Base-by-base conservation (phyloP, 2,329 filamentous ascomycete species). In the Macrophomina pseudophaseolina region DNA sequence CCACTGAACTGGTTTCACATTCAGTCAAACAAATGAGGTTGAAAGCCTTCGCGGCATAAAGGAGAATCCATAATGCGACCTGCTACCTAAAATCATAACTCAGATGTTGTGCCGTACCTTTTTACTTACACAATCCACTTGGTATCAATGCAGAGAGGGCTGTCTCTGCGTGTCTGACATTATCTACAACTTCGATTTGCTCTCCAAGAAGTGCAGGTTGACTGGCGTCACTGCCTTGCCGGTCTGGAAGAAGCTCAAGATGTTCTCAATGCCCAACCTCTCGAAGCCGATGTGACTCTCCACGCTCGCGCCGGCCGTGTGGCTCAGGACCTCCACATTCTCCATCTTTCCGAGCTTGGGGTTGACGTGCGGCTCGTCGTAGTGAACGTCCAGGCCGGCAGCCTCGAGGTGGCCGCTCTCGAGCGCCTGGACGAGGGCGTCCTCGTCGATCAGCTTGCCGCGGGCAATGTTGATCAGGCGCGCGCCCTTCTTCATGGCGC, bases 211-310 rank as follows among this genome's bases (percentile, higher is more conserved):
- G 54, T 87, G 82, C 76, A 87, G 40, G 73, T 91, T 91, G 12
- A 90, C 88, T 0, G 88, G 86, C 63, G 88, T 88, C 30, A 89
- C 75, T 2, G 86, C 77, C 67, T 83, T 77, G 2, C 79, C 78
- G 0, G 84, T 84, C 2, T 76, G 75, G 65, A 90, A 73, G 66
- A 88, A 88, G 0, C 84, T 84, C 77, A 89, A 79, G 59, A 91
- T 83, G 73, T 91, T 91, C 72, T 86, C 80, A 84, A 91, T 90
- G 40, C 85, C 86, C 74, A 90, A 72, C 74, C 86, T 83, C 79
- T 91, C 89, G 70, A 91, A 90, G 4, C 86, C 87, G n/a, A 85
- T 74, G 71, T 88, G 87, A 68, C 88, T 88, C 74, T 90, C 87
- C 14, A 90, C 81, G 42, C 88, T 90, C 3, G 88, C 87, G 0